Percentiles rank a stretch among this genome's conserved stretches.
Conservation (phyloP, 1,139 yeast species). For the Pichia sp. region DNA sequence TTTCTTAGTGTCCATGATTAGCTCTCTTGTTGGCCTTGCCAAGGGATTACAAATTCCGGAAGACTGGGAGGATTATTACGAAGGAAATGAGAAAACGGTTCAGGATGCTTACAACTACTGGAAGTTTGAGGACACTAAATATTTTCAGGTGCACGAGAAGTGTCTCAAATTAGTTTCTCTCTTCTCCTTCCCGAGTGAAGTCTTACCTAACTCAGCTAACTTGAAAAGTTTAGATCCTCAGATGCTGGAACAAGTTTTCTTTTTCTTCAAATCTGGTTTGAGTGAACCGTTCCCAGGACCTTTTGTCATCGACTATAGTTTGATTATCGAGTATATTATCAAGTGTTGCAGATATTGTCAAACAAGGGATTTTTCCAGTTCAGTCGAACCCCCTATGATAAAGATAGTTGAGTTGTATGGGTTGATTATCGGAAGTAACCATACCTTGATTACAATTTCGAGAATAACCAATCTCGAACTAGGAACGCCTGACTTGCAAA, state of each 20-base stretch:
- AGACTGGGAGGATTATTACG: slow-evolving; percentile 44
- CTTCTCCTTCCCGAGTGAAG: slow-evolving; percentile 11
- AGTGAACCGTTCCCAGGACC: slow-evolving; percentile 55
- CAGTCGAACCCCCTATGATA: slow-evolving; percentile 7
- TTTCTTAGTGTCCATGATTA: slow-evolving; percentile 10
- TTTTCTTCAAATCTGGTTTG: slow-evolving; percentile 52
- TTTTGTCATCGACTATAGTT: slow-evolving; percentile 44
- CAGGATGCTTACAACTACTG: slow-evolving; percentile 34
- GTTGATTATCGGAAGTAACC: slow-evolving; percentile 7
- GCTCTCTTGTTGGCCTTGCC: slow-evolving; percentile 61
- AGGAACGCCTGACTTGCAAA: slow-evolving; percentile 4
- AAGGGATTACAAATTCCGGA: slow-evolving; percentile 61
- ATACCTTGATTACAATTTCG: slow-evolving; percentile 16
- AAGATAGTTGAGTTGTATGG: slow-evolving; percentile 13
- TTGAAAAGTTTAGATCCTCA: slow-evolving; percentile 18
- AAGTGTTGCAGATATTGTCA: slow-evolving; percentile 13
- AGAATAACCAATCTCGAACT: slow-evolving; percentile 26
- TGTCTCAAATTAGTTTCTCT: slow-evolving; percentile 30
- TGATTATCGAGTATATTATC: slow-evolving; percentile 8
- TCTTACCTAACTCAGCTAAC: not conserved
- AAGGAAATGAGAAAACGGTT: slow-evolving; percentile 29
- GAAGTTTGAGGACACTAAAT: slow-evolving; percentile 19
- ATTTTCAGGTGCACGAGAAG: slow-evolving; percentile 34
- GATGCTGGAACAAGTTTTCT: slow-evolving; percentile 54
- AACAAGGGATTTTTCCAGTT: not conserved